phyloP scores from a whole-genome alignment of 805 yeast genomes.

The Candida oleophila region DNA sequence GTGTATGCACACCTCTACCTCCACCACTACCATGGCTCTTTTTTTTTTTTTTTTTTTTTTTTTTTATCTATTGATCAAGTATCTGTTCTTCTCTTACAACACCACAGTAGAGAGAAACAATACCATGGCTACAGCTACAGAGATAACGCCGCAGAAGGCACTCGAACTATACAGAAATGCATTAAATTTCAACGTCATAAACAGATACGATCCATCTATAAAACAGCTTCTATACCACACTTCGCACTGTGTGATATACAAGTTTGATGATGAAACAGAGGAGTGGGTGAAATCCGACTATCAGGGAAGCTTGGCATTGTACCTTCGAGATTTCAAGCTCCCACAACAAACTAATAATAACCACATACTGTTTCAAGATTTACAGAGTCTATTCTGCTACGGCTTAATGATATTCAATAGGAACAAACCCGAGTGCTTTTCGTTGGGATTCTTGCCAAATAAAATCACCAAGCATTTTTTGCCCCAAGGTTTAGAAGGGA shows the following conservation, averaged over 20 bases:
- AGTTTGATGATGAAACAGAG: constrained; percentile 52
- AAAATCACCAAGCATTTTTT: constrained; percentile 46
- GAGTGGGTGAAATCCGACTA: constrained; percentile 73
- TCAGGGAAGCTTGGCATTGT: constrained; percentile 69
- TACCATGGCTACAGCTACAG: constrained; percentile 21
- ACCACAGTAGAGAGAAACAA: constrained; percentile 8
- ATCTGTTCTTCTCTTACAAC: constrained; percentile 19
- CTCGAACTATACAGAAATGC: constrained; percentile 66
- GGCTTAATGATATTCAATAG: constrained; percentile 73
- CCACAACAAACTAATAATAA: constrained; percentile 14
- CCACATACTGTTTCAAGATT: constrained; percentile 17
- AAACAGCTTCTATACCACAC: constrained; percentile 67
- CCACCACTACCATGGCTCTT: too few species aligned
- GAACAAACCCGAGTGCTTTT: constrained; percentile 65
- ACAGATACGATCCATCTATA: constrained; percentile 71
- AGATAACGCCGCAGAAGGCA: constrained; percentile 44
- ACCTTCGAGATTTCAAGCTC: constrained; percentile 47
- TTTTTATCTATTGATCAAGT: background rate
- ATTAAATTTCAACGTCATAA: constrained; percentile 71
- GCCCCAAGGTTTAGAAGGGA: constrained; percentile 29
- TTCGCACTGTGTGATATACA: constrained; percentile 70
- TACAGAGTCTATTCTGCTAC: constrained; percentile 53
- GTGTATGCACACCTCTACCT: too few species aligned
- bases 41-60: too few species aligned
- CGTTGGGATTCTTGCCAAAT: constrained; percentile 65